Evolutionary conservation across 768 basidiomycete genomes (phyloP).

Genomic region (Boletus huronensis): DNA sequence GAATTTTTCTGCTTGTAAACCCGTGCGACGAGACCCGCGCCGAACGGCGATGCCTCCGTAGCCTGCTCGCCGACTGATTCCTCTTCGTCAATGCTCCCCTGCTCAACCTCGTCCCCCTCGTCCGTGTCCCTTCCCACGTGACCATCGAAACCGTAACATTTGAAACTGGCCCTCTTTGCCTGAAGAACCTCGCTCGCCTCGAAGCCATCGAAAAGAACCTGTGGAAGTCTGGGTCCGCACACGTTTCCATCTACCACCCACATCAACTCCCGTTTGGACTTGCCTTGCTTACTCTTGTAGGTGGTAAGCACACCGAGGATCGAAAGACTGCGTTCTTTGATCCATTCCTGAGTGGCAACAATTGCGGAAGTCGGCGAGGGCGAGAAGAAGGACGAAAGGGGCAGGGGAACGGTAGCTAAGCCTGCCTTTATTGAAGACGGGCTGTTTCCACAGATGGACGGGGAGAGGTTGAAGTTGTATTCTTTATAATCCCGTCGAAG

Average conservation of each 20-base stretch:
- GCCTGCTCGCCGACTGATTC: constrained; percentile 21
- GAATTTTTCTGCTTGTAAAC: constrained; percentile 68
- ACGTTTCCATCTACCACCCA: constrained; percentile 54
- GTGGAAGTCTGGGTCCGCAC: constrained; percentile 28
- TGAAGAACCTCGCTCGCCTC: constrained; percentile 52
- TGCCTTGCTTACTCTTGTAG: constrained; percentile 50
- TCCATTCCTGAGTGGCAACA: constrained; percentile 47
- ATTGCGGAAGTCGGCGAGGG: constrained; percentile 21
- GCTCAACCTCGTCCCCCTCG: constrained; percentile 14
- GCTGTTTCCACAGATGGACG: constrained; percentile 19
- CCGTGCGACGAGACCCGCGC: constrained; percentile 30
- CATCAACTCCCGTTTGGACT: constrained; percentile 64
- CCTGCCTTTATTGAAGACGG: constrained; percentile 56
- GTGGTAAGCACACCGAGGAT: constrained; percentile 80
- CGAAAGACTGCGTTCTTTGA: constrained; percentile 58
- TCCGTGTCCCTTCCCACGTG: background rate
- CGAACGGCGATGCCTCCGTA: constrained; percentile 24
- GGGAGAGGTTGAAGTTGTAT: constrained; percentile 51
- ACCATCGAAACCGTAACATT: constrained; percentile 16
- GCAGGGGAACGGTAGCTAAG: constrained; percentile 77
- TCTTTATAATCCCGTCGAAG: constrained; percentile 96
- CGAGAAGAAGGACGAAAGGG: constrained; percentile 45
- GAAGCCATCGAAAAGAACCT: constrained; percentile 54
- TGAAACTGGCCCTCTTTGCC: constrained; percentile 40
- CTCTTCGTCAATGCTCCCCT: constrained; percentile 11